Conservation (phyloP, 306 rosid species). For the Vigna angularis region DNA sequence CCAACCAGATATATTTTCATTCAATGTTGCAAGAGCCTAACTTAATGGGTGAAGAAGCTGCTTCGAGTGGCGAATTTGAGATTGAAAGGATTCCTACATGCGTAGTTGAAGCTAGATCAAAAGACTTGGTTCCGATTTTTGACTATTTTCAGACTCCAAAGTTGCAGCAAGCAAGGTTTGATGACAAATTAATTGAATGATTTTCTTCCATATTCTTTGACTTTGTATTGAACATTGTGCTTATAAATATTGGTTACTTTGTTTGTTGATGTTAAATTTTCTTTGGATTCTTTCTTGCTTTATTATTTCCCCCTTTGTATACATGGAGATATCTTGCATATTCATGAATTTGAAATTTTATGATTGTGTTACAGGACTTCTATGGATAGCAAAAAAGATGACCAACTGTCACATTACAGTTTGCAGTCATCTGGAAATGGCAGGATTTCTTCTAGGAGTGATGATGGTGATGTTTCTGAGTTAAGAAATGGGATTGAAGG, state of each 20-base stretch:
- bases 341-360: slow-evolving; percentile 3
- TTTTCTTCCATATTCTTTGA: background rate
- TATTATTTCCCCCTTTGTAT: background rate
- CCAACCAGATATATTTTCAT: slow-evolving; percentile 83
- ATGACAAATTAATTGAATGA: slow-evolving; percentile 23
- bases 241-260: slow-evolving; percentile 4
- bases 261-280: slow-evolving; percentile 19
- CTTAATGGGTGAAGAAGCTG: slow-evolving; percentile 55
- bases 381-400: slow-evolving; percentile 53
- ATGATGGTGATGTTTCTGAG: slow-evolving; percentile 44
- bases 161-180: slow-evolving; percentile 68
- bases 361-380: slow-evolving; percentile 51
- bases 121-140: slow-evolving; percentile 77
- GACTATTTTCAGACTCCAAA: slow-evolving; percentile 67
- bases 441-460: slow-evolving; percentile 54
- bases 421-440: slow-evolving; percentile 56
- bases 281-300: background rate
- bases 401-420: slow-evolving; percentile 54
- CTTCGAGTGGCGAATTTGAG: slow-evolving; percentile 75
- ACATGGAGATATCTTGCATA: background rate
- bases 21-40: slow-evolving; percentile 61
- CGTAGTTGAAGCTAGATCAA: slow-evolving; percentile 79
- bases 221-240: background rate
- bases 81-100: slow-evolving; percentile 77
- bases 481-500: slow-evolving; percentile 53